A percentile compares a stretch with the other conserved stretches of the same genome.
Evolutionary conservation across 2,329 filamentous ascomycete genomes (phyloP).

Genomic region (Monosporascus sp.): DNA sequence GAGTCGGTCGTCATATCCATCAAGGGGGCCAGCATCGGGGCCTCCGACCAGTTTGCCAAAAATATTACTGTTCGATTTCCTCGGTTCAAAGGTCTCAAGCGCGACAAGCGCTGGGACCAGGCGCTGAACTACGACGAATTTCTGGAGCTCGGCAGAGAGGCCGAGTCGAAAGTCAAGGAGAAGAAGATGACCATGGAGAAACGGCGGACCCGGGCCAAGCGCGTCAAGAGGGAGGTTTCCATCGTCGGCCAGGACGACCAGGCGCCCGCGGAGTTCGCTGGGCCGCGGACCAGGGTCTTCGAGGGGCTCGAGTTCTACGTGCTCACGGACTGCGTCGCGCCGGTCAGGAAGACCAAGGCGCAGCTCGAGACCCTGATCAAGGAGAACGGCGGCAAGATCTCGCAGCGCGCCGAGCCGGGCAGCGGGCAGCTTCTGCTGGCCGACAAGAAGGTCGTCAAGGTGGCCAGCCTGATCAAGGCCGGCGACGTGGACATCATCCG

Average conservation of each 20-base stretch:
- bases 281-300: conserved; percentile 62
- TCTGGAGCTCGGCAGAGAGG: conserved; percentile 60
- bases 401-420: conserved; percentile 63
- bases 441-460: conserved; percentile 76
- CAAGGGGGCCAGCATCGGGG: conserved; percentile 75
- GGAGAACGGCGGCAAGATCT: conserved; percentile 72
- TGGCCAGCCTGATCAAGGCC: conserved; percentile 73
- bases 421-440: conserved; percentile 67
- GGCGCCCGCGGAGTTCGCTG: conserved; percentile 40
- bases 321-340: conserved; percentile 67
- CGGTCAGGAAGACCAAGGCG: conserved; percentile 68
- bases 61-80: conserved; percentile 83
- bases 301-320: conserved; percentile 75
- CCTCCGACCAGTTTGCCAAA: conserved; percentile 72
- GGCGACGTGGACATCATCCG: conserved; percentile 68
- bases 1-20: conserved; percentile 85
- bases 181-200: conserved; percentile 76
- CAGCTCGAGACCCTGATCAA: conserved; percentile 80
- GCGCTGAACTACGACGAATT: conserved; percentile 78
- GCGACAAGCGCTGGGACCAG: conserved; percentile 79
- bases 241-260: conserved; percentile 65
- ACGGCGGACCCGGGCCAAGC: conserved; percentile 51
- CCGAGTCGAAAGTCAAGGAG: conserved; percentile 65
- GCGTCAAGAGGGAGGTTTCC: conserved; percentile 62
- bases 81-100: conserved; percentile 73